Base-by-base conservation (phyloP, 2,329 filamentous ascomycete species). In the Scytalidium lignicola region DNA sequence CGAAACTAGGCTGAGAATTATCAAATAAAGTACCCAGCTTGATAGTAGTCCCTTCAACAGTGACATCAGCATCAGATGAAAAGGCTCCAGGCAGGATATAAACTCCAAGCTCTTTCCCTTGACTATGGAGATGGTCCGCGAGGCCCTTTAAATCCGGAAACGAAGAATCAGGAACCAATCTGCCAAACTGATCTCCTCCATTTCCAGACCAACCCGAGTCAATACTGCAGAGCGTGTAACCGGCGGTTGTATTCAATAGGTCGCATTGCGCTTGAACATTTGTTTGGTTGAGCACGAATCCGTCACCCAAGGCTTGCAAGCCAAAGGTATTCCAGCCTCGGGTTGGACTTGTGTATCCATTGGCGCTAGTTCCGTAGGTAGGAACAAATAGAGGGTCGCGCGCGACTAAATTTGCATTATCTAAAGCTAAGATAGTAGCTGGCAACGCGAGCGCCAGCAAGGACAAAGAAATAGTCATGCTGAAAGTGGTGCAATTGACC, bases 321-420 rank as follows among this genome's bases (percentile, higher is more conserved):
- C 20, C 43, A 44, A 22, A 44, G 20, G 20, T 22, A 19, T 44
- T 44, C 43, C 43, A 44, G 20, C 43, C 43, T 15, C 43, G 43
- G 17, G 43, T 8, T 12, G 43, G 43, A 3, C 4, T n/a, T 19
- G 43, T 44, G 23, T 29, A 44, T 6, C 26, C 26, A 26, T 44
- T 44, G 32, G 32, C 32, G 15, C 32, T 37, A 5, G 32, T 37
- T 43, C 32, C 32, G 32, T 37, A 37, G 15, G 15, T 5, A 13
- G 32, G 12, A n/a, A 37, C 32, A 7, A 13, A 37, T 8, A 37
- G 32, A 37, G 32, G 12, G 15, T 37, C 32, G n/a, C 32, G 32
- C 15, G 7, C 15, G 15, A 37, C 32, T 37, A 37, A 15, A 17
- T 17, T 13, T 5, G 32, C 32, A 37, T 37, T 37, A 7, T 26